phyloP scores from a whole-genome alignment of 164 flowering plant genomes.

The Aristolochia californica region DNA sequence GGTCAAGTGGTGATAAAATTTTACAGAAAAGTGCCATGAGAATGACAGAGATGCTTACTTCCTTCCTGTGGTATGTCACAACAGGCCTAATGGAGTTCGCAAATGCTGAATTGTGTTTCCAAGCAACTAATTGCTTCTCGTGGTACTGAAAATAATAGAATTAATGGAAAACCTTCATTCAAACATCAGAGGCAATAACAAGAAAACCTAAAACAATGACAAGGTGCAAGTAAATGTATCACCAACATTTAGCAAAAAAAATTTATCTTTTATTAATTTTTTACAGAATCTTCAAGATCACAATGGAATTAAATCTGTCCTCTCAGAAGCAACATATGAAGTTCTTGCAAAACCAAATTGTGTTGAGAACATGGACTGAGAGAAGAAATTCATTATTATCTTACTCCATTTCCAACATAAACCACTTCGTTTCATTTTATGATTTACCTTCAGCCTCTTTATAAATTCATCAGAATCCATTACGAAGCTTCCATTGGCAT shows the following conservation, averaged over 20 bases:
- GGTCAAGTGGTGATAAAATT: neutral
- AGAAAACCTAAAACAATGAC: no score
- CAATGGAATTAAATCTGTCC: no score
- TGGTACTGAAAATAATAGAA: conserved; percentile 17
- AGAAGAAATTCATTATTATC: no score
- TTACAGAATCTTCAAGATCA: no score
- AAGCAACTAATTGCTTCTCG: conserved; percentile 28
- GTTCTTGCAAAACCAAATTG: no score
- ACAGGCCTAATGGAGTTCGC: conserved; percentile 32
- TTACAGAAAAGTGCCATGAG: neutral
- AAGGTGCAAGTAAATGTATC: no score
- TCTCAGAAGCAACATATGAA: no score
- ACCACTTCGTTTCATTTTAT: no score
- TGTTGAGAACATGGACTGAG: no score
- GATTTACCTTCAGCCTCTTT: conserved; percentile 44
- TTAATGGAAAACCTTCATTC: neutral
- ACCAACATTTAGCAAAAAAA: no score
- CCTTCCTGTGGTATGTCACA: conserved; percentile 25
- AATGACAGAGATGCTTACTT: conserved; percentile 32
- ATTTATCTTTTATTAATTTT: no score
- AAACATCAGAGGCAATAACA: no score
- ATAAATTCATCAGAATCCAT: conserved; percentile 20
- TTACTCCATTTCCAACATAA: neutral
- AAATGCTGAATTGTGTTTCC: conserved; percentile 32
- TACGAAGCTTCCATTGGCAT: conserved; percentile 13